A percentile compares a stretch with the other conserved stretches of the same genome.
Evolutionary conservation across 1,284 basidiomycete genomes (phyloP).

Genomic region (Anthracocystis setariae): DNA sequence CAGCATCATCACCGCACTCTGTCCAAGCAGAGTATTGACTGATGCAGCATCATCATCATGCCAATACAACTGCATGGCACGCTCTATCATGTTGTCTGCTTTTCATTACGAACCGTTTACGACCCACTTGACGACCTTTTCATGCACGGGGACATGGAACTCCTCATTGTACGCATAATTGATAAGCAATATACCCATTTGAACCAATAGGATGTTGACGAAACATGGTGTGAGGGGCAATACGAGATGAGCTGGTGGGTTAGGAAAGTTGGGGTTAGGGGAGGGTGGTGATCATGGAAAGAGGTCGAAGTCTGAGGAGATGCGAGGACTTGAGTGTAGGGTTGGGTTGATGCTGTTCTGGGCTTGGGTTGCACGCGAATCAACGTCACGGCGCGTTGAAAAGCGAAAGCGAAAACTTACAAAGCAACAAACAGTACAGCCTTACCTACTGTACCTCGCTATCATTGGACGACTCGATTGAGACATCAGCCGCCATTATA

Average conservation of each 20-base stretch:
- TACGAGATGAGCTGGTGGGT: too few species aligned
- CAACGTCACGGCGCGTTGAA: background rate
- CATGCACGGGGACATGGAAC: background rate
- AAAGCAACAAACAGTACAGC: too few species aligned
- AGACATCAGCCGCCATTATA: too few species aligned
- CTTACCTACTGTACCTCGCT: too few species aligned
- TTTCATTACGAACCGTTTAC: conserved; percentile 4
- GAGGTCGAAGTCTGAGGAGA: too few species aligned
- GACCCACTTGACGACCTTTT: conserved; percentile 4
- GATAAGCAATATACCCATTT: conserved; percentile 6
- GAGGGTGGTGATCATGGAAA: too few species aligned
- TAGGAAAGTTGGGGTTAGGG: too few species aligned
- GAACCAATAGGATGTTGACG: too few species aligned
- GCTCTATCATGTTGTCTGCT: background rate
- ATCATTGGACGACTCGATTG: too few species aligned
- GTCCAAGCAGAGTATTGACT: conserved; percentile 33
- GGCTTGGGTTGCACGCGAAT: background rate
- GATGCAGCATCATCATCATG: background rate
- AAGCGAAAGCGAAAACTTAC: background rate
- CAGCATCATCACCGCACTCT: conserved; percentile 24
- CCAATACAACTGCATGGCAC: background rate
- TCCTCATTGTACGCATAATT: background rate
- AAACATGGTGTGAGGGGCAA: background rate
- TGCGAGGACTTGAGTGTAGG: too few species aligned
- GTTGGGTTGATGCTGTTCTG: background rate